A percentile compares a stretch with the other conserved stretches of the same genome.
phyloP scores from a whole-genome alignment of 1,139 yeast species.

The Blastobotrys raffinosifermentans region DNA sequence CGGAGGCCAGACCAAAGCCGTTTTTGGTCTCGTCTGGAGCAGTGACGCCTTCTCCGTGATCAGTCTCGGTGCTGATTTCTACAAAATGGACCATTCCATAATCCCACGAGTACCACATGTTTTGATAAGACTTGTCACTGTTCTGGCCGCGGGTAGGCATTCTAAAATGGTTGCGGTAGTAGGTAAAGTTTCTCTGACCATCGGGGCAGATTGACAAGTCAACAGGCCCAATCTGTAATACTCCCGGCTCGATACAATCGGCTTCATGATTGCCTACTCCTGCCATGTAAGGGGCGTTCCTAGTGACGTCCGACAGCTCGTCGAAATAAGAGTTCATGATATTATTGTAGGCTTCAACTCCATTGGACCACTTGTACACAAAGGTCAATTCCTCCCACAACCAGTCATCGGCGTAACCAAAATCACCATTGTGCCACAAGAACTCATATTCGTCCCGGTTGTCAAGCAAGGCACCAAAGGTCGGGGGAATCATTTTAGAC shows the following conservation, averaged over 20 bases:
- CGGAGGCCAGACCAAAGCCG: conserved; percentile 20
- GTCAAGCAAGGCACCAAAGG: conserved; percentile 16
- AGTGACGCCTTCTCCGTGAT: conserved; percentile 20
- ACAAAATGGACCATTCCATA: conserved; percentile 26
- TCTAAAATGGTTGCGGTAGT: conserved; percentile 21
- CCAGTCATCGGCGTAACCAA: conserved; percentile 29
- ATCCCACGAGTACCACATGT: conserved; percentile 27
- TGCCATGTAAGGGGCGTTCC: conserved; percentile 24
- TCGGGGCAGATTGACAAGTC: conserved; percentile 23
- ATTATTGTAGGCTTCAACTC: conserved; percentile 14
- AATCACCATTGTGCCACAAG: conserved; percentile 25
- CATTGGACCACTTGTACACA: conserved; percentile 11
- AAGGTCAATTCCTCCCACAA: conserved; percentile 20
- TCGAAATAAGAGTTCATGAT: conserved; percentile 23
- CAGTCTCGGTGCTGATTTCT: conserved; percentile 24
- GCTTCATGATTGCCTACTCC: conserved; percentile 30
- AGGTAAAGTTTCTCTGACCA: conserved; percentile 27
- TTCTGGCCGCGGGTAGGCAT: conserved; percentile 22
- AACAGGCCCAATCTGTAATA: too few relatives aligned
- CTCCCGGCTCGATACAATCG: conserved; percentile 20
- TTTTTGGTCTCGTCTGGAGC: conserved; percentile 22
- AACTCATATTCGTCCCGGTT: conserved; percentile 20
- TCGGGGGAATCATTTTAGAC: conserved; percentile 15
- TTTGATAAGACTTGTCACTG: conserved; percentile 16
- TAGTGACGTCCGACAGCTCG: conserved; percentile 22